Evolutionary conservation across 2,329 filamentous ascomycete genomes (phyloP).

Genomic region (Beauveria pseudobassiana): DNA sequence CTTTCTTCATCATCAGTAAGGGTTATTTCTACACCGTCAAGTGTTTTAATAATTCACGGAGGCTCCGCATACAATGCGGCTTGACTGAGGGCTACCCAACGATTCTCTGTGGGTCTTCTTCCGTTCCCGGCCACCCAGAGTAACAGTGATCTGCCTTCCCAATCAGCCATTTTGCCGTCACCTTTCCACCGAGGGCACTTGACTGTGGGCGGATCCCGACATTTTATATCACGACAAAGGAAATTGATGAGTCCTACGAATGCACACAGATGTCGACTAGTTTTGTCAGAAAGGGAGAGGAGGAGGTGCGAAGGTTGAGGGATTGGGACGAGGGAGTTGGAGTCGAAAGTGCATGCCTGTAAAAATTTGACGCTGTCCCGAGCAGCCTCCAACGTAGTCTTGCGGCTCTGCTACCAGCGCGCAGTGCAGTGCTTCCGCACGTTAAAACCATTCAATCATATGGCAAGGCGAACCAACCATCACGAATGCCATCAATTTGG

Average conservation of each 20-base stretch:
- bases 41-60: conserved; percentile 40
- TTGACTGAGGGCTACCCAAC: conserved; percentile 44
- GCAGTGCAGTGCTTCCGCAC: background rate
- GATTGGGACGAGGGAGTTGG: background rate
- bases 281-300: background rate
- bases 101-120: conserved; percentile 42
- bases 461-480: background rate
- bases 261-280: background rate
- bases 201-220: conserved; percentile 47
- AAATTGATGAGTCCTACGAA: background rate
- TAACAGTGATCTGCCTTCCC: conserved; percentile 39
- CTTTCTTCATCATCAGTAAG: conserved; percentile 37
- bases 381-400: background rate
- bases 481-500: background rate
- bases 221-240: conserved; percentile 18
- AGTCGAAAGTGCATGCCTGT: background rate
- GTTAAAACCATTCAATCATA: background rate
- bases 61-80: conserved; percentile 44
- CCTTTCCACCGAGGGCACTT: conserved; percentile 30
- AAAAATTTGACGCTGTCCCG: background rate
- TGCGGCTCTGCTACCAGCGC: background rate
- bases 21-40: conserved; percentile 43
- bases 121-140: conserved; percentile 49
- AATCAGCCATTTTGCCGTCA: conserved; percentile 32
- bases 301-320: background rate